Conservation (phyloP, 441 rosid genomes). For the Syzygium malaccense region DNA sequence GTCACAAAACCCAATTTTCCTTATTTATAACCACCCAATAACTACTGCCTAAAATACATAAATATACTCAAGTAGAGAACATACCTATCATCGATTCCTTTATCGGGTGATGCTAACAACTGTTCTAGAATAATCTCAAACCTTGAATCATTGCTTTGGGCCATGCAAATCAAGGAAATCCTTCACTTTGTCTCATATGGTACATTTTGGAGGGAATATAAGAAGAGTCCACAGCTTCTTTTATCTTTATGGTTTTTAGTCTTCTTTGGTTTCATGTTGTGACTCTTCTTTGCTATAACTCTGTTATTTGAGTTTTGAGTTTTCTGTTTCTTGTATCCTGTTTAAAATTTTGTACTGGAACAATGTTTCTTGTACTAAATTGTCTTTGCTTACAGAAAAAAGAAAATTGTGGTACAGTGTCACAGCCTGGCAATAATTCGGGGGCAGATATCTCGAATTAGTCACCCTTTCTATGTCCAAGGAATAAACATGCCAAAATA, state of each 20-base stretch:
- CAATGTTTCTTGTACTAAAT: neutral
- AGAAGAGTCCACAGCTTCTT: neutral
- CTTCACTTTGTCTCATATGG: neutral
- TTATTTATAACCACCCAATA: neutral
- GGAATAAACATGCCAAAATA: neutral
- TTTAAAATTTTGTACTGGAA: neutral
- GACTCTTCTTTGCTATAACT: neutral
- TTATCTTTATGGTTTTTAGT: neutral
- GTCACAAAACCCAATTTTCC: neutral
- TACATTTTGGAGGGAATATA: neutral
- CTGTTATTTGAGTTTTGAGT: neutral
- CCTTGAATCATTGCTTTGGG: neutral
- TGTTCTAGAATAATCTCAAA: neutral
- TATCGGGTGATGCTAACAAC: neutral
- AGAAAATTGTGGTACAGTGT: neutral
- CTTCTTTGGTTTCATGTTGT: neutral
- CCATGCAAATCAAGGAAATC: neutral
- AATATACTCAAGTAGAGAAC: neutral
- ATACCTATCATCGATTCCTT: neutral
- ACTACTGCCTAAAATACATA: neutral
- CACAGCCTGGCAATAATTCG: neutral
- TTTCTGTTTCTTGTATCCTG: neutral
- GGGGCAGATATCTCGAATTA: neutral
- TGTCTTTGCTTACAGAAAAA: neutral
- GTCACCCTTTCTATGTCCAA: neutral